Percentiles rank a stretch among this genome's conserved stretches.
Conservation (phyloP, 306 rosid genomes). For the Erythrophleum fordii region DNA sequence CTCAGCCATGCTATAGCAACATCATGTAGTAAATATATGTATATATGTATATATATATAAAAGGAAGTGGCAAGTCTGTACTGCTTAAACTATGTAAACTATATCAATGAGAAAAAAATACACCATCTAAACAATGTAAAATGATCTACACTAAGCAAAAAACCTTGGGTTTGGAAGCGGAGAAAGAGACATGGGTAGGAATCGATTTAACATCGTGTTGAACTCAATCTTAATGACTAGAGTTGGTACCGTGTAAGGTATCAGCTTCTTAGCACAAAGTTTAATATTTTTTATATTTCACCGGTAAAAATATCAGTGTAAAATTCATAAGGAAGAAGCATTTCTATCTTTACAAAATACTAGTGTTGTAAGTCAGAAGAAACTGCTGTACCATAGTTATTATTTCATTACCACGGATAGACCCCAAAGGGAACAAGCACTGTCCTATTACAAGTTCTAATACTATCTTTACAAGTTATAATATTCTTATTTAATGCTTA, state of each 20-base stretch:
- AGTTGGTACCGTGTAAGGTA: no score
- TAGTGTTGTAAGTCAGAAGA: neutral
- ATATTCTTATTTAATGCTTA: neutral
- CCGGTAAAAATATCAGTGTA: neutral
- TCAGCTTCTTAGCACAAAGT: no score
- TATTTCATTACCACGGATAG: neutral
- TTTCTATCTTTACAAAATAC: neutral
- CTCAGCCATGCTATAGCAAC: constrained; percentile 61
- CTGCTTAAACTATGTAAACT: neutral
- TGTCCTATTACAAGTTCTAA: neutral
- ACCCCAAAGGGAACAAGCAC: no score
- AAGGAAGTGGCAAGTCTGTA: neutral
- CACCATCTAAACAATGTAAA: neutral
- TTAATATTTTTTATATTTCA: neutral
- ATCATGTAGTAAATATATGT: constrained; percentile 20
- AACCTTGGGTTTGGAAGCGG: neutral
- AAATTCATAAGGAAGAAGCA: neutral
- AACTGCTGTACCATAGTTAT: neutral
- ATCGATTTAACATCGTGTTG: neutral
- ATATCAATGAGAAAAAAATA: neutral
- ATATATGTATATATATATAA: no score
- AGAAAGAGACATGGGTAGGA: neutral
- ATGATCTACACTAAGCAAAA: no score
- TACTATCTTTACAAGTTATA: neutral
- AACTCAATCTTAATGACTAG: no score